Conservation (phyloP, 306 rosid genomes). For the Lathyrus aphaca region DNA sequence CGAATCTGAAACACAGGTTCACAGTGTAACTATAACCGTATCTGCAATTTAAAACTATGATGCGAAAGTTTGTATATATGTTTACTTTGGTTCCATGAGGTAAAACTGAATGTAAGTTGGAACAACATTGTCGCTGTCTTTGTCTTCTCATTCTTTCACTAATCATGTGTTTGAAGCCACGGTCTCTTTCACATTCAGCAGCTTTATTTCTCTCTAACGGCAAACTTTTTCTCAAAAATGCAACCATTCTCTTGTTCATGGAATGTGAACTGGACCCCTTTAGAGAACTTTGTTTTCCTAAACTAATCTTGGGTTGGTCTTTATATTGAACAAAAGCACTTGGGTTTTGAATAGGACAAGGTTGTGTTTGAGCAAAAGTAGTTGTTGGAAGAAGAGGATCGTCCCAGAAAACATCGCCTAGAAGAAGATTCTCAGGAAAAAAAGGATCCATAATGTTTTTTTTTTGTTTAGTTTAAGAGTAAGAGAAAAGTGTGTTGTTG, state of each 20-base stretch:
- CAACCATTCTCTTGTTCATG: constrained; percentile 51
- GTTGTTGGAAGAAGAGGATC: constrained; percentile 31
- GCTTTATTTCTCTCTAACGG: not conserved
- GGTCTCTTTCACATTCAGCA: constrained; percentile 46
- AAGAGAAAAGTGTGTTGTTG: not conserved
- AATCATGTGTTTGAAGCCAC: constrained; percentile 62
- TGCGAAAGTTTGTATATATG: not conserved
- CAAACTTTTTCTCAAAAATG: constrained; percentile 45
- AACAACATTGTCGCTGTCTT: constrained; percentile 59
- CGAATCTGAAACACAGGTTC: not conserved
- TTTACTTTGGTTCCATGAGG: constrained; percentile 76
- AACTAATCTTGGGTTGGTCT: constrained; percentile 28
- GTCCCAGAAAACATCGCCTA: constrained; percentile 51
- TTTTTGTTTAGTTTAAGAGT: not conserved
- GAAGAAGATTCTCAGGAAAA: constrained; percentile 47
- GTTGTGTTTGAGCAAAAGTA: constrained; percentile 34
- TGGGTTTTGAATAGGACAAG: constrained; percentile 16
- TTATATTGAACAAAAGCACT: constrained; percentile 58
- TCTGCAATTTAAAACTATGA: not conserved
- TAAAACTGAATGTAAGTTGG: constrained; percentile 59
- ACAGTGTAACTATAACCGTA: not conserved
- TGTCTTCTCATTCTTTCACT: constrained; percentile 77
- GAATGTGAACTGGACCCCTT: constrained; percentile 11
- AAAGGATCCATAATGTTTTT: constrained; percentile 38
- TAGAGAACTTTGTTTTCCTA: constrained; percentile 1